Conservation (phyloP, 2,329 filamentous ascomycete genomes). For the Ambrosiella beaveri region DNA sequence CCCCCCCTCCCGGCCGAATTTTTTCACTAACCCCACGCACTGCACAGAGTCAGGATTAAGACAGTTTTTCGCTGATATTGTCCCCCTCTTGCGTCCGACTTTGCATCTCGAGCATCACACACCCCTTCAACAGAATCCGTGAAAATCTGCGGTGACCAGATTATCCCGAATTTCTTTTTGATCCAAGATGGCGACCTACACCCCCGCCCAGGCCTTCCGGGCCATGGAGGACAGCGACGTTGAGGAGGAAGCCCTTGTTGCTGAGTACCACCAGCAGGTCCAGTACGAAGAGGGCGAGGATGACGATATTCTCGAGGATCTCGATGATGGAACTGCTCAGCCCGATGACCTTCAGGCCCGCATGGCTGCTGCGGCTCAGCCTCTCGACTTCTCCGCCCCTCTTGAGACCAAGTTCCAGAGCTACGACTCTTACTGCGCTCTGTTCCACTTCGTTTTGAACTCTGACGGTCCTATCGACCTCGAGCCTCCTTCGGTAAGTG, state of each 20-base stretch:
- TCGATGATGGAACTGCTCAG: slow-evolving; percentile 45
- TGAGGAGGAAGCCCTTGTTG: slow-evolving; percentile 88
- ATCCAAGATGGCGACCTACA: slow-evolving; percentile 12
- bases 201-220: slow-evolving; percentile 8
- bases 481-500: slow-evolving; percentile 81
- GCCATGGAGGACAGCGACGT: slow-evolving; percentile 56
- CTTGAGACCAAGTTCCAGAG: slow-evolving; percentile 95
- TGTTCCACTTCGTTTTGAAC: slow-evolving; percentile 99
- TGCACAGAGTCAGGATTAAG: slow-evolving; percentile 10
- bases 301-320: slow-evolving; percentile 37
- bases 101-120: not conserved
- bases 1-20: slow-evolving; percentile 12
- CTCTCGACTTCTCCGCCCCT: slow-evolving; percentile 87
- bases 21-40: slow-evolving; percentile 13
- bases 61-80: slow-evolving; percentile 11
- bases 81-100: slow-evolving; percentile 2
- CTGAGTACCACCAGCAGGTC: slow-evolving; percentile 91
- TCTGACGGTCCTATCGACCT: slow-evolving; percentile 97
- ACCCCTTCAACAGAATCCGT: not conserved
- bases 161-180: not conserved
- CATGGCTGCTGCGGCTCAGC: slow-evolving; percentile 78
- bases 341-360: slow-evolving; percentile 86
- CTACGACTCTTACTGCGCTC: slow-evolving; percentile 98
- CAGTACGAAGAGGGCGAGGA: slow-evolving; percentile 79
- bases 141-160: not conserved